These are phyloP conservation scores for Globisporangium cederbergense DNA, from an alignment of 352 stramenopile species.

Conservation along the genomic window DNA sequence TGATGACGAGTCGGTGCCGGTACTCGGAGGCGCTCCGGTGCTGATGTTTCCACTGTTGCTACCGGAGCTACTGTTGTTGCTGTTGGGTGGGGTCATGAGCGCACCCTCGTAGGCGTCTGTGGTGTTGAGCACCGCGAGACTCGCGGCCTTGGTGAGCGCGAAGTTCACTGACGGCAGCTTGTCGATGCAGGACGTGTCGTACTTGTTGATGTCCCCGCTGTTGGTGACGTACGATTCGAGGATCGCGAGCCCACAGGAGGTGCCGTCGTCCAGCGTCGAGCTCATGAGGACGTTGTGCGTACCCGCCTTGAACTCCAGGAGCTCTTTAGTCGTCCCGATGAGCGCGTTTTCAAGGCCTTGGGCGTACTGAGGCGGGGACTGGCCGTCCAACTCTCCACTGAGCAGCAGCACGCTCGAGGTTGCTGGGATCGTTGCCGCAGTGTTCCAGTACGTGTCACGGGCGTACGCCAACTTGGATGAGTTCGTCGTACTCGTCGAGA, in stretches of 20 bases:
- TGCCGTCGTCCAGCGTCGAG: constrained; percentile 29
- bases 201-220: constrained; percentile 36
- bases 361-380: constrained; percentile 42
- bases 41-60: constrained; percentile 15
- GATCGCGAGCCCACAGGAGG: constrained; percentile 42
- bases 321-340: constrained; percentile 34
- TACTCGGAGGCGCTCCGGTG: constrained; percentile 9
- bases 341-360: constrained; percentile 35
- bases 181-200: constrained; percentile 54
- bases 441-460: constrained; percentile 29
- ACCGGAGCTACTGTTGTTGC: constrained; percentile 12
- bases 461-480: constrained; percentile 35
- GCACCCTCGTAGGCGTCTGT: constrained; percentile 46
- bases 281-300: constrained; percentile 41
- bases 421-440: constrained; percentile 24
- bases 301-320: constrained; percentile 37
- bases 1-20: not conserved
- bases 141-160: constrained; percentile 27
- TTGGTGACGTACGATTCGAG: constrained; percentile 56
- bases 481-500: not conserved
- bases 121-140: constrained; percentile 39
- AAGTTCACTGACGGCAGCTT: constrained; percentile 33
- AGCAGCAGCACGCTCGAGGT: constrained; percentile 57
- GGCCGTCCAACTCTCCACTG: constrained; percentile 37
- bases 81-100: constrained; percentile 7